Evolutionary conservation across 257 asterid species (phyloP).

Genomic region (Salvia miltiorrhiza): DNA sequence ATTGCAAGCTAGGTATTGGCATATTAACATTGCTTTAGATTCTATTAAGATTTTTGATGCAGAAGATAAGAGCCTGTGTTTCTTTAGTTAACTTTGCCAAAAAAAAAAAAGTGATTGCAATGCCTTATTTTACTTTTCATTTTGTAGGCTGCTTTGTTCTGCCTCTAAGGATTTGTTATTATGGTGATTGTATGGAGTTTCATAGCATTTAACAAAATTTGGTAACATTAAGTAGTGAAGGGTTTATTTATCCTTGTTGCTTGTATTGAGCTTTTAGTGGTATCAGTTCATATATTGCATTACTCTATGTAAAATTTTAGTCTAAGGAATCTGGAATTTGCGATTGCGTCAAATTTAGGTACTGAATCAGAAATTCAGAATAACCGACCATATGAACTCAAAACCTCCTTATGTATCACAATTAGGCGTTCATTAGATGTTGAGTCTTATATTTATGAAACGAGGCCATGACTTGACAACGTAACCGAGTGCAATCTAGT

Average conservation of each 20-base stretch:
- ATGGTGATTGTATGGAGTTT: background rate
- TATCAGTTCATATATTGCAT: background rate
- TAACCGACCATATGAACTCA: background rate
- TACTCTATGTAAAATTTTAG: background rate
- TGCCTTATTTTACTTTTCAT: background rate
- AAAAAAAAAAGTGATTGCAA: background rate
- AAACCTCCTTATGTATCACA: background rate
- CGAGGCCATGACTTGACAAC: background rate
- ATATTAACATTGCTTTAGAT: background rate
- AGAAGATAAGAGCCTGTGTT: background rate
- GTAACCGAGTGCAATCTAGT: background rate
- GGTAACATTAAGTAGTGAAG: background rate
- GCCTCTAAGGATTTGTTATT: background rate
- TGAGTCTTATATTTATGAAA: background rate
- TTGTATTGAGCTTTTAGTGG: background rate
- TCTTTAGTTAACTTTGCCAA: background rate
- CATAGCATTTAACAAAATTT: background rate
- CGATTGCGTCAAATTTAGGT: background rate
- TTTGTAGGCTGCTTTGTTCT: background rate
- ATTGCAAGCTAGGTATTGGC: conserved; percentile 71
- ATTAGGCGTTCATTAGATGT: background rate
- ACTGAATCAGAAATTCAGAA: background rate
- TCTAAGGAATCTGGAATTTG: background rate
- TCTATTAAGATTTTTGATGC: background rate
- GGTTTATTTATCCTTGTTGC: background rate